A percentile compares a stretch with the other conserved stretches of the same genome.
phyloP scores from a whole-genome alignment of 2,329 filamentous ascomycete genomes.

The Amesomyces nigricolor region DNA sequence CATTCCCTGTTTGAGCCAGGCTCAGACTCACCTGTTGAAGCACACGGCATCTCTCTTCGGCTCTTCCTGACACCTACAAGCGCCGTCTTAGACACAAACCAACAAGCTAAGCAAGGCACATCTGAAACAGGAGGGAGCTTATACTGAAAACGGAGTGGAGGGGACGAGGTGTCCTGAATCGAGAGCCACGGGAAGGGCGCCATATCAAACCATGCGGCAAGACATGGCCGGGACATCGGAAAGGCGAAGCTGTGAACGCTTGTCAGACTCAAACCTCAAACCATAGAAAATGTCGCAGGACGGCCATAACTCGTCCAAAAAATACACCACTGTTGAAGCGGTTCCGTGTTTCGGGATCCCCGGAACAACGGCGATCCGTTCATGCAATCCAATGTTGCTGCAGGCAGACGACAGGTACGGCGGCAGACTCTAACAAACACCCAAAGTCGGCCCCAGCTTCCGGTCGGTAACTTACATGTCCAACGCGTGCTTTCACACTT shows the following conservation, averaged over 20 bases:
- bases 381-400: too few relatives aligned
- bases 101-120: conserved; percentile 77
- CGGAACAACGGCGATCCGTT: background rate
- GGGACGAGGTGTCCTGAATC: conserved; percentile 48
- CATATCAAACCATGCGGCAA: conserved; percentile 52
- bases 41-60: conserved; percentile 75
- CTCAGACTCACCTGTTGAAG: conserved; percentile 55
- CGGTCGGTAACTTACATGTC: too few relatives aligned
- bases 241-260: conserved; percentile 27
- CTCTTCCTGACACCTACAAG: conserved; percentile 56
- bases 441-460: too few relatives aligned
- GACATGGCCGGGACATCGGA: conserved; percentile 38
- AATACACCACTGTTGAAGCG: too few relatives aligned
- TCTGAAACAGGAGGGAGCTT: conserved; percentile 60
- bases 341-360: background rate
- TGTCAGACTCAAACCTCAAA: background rate
- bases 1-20: conserved; percentile 36
- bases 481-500: too few relatives aligned
- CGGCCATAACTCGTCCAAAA: too few relatives aligned
- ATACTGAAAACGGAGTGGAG: conserved; percentile 44
- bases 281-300: too few relatives aligned
- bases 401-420: too few relatives aligned
- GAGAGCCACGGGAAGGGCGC: conserved; percentile 50
- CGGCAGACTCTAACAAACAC: too few relatives aligned
- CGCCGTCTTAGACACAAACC: conserved; percentile 61